Percentiles rank a stretch among this genome's conserved stretches.
phyloP scores from a whole-genome alignment of 768 basidiomycete genomes.

The Boletus subparvulus region DNA sequence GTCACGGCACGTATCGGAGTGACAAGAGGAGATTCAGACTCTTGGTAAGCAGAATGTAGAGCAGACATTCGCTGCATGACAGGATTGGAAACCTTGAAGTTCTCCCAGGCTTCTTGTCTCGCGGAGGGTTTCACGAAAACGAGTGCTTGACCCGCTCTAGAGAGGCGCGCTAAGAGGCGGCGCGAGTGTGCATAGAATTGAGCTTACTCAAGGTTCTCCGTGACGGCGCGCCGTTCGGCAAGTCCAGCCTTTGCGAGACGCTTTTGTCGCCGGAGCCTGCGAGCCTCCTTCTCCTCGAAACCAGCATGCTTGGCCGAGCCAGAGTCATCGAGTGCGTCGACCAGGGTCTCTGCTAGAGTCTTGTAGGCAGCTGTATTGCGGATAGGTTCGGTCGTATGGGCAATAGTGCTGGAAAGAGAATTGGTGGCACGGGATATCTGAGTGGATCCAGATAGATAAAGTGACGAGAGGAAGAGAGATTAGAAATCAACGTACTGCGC shows the following conservation, averaged over 20 bases:
- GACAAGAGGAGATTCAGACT: constrained; percentile 91
- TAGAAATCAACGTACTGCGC: constrained; percentile 56
- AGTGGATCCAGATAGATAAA: neutral
- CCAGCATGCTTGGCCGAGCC: constrained; percentile 93
- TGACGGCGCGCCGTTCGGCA: constrained; percentile 46
- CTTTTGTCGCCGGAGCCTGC: constrained; percentile 74
- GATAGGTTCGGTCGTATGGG: constrained; percentile 92
- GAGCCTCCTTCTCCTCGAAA: constrained; percentile 91
- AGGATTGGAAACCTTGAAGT: constrained; percentile 77
- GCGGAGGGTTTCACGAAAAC: constrained; percentile 83
- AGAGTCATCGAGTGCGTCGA: constrained; percentile 93
- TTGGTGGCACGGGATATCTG: constrained; percentile 85
- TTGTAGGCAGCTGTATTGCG: constrained; percentile 96
- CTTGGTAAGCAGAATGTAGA: constrained; percentile 74
- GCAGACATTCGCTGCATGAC: constrained; percentile 58
- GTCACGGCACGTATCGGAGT: constrained; percentile 81
- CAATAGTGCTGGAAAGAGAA: constrained; percentile 82
- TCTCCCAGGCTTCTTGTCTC: constrained; percentile 78
- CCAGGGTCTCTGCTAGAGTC: constrained; percentile 78
- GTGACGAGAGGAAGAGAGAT: neutral
- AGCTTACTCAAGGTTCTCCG: constrained; percentile 80
- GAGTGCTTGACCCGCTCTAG: constrained; percentile 81
- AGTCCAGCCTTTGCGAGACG: constrained; percentile 86
- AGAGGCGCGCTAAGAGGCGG: neutral
- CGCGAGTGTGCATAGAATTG: neutral